Percentiles rank a stretch among this genome's conserved stretches.
These are phyloP conservation scores for Vitis rupestris DNA, from an alignment of 164 flowering plant genomes.

Conservation along the genomic window DNA sequence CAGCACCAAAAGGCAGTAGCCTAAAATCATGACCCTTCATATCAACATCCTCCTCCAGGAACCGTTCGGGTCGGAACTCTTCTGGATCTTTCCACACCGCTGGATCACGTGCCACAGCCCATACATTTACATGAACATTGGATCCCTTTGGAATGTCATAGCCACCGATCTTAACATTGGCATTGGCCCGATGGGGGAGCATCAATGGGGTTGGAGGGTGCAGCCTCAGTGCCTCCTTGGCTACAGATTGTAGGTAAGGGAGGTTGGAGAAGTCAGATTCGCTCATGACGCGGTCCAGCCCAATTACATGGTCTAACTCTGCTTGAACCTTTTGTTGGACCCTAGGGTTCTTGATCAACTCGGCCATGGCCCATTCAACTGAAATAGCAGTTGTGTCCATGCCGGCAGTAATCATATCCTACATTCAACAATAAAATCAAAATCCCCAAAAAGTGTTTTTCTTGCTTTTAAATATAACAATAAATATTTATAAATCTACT, in stretches of 20 bases:
- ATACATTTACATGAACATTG: slow-evolving; percentile 42
- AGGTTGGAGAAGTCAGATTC: slow-evolving; percentile 38
- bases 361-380: slow-evolving; percentile 47
- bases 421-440: neutral
- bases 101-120: slow-evolving; percentile 50
- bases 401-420: slow-evolving; percentile 56
- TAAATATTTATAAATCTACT: neutral
- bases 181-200: slow-evolving; percentile 43
- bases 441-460: too few species aligned
- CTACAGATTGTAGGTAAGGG: slow-evolving; percentile 38
- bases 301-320: slow-evolving; percentile 40
- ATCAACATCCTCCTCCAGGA: slow-evolving; percentile 44
- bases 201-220: slow-evolving; percentile 49
- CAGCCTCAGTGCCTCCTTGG: slow-evolving; percentile 39
- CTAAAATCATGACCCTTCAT: slow-evolving; percentile 45
- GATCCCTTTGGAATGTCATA: slow-evolving; percentile 50
- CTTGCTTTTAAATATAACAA: too few species aligned
- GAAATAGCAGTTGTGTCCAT: slow-evolving; percentile 46
- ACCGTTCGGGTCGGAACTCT: slow-evolving; percentile 45
- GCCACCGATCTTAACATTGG: slow-evolving; percentile 40
- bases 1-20: slow-evolving; percentile 48
- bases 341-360: slow-evolving; percentile 37
- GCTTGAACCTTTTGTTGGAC: slow-evolving; percentile 46
- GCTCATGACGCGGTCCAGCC: slow-evolving; percentile 28
- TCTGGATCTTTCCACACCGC: slow-evolving; percentile 35